A percentile compares a stretch with the other conserved stretches of the same genome.
Conservation (phyloP, 2,329 filamentous ascomycete genomes). For the Trichoderma polysporum region DNA sequence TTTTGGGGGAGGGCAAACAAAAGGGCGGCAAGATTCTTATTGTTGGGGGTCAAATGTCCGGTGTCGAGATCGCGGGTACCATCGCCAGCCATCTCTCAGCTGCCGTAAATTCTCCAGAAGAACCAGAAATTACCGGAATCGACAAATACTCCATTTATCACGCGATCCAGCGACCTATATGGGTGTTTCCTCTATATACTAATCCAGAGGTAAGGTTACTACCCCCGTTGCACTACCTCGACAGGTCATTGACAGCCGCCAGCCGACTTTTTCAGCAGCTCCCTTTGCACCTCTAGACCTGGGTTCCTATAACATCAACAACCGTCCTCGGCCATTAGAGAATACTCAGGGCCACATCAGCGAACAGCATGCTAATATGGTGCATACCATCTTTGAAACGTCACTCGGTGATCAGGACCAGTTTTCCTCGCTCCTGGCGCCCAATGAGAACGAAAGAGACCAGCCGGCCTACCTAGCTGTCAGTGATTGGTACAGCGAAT, state of each 20-base stretch:
- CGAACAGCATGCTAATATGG: conserved; percentile 53
- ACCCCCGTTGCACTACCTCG: neutral
- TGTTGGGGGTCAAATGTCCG: conserved; percentile 80
- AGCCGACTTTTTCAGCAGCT: conserved; percentile 50
- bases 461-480: conserved; percentile 67
- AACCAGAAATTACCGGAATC: conserved; percentile 41
- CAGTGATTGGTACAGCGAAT: conserved; percentile 71
- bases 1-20: conserved; percentile 43
- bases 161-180: conserved; percentile 66
- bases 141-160: conserved; percentile 64
- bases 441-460: conserved; percentile 41
- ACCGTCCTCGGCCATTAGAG: conserved; percentile 57
- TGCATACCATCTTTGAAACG: conserved; percentile 51
- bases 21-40: conserved; percentile 64
- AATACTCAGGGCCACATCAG: conserved; percentile 66
- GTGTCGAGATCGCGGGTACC: conserved; percentile 71
- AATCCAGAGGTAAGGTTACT: conserved; percentile 47
- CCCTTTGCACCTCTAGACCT: conserved; percentile 73
- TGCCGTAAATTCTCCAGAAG: conserved; percentile 52
- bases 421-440: conserved; percentile 44
- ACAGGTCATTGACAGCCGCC: neutral
- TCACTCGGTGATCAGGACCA: conserved; percentile 55
- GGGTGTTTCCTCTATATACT: conserved; percentile 65
- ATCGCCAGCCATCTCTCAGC: conserved; percentile 71
- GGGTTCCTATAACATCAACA: conserved; percentile 66